Evolutionary conservation across 345 rosid species (phyloP).

Genomic region (Lepidium africanum): DNA sequence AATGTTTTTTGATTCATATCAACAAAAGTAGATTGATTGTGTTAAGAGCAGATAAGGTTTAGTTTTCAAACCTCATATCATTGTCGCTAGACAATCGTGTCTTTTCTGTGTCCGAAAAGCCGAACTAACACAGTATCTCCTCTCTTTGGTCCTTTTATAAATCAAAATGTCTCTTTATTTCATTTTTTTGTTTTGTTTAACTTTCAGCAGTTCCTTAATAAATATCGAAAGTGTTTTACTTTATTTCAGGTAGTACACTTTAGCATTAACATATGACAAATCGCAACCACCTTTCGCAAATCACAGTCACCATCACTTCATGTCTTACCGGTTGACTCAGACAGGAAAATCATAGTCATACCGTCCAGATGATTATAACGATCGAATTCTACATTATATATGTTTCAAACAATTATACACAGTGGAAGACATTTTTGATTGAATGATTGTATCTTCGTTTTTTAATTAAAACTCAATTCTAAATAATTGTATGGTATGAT

Average conservation of each 20-base stretch:
- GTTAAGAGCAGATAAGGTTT: conserved; percentile 9
- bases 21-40: not conserved
- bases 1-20: not conserved
- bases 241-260: not conserved
- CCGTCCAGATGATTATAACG: not conserved
- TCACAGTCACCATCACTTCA: conserved; percentile 4
- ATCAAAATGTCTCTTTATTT: too few relatives aligned
- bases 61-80: not conserved
- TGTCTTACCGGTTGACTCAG: not conserved
- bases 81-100: not conserved
- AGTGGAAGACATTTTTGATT: too few relatives aligned
- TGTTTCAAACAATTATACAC: not conserved
- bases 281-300: not conserved
- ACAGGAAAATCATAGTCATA: not conserved
- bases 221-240: not conserved
- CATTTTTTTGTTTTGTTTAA: too few relatives aligned
- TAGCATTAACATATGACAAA: not conserved
- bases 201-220: too few relatives aligned
- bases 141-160: not conserved
- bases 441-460: not conserved
- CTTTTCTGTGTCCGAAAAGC: conserved; percentile 25
- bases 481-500: too few relatives aligned
- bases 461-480: too few relatives aligned
- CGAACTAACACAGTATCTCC: not conserved
- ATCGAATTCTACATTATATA: not conserved